A percentile compares a stretch with the other conserved stretches of the same genome.
Evolutionary conservation across 1,139 yeast genomes (phyloP).

Genomic region (Lodderomyces metapsilosis): DNA sequence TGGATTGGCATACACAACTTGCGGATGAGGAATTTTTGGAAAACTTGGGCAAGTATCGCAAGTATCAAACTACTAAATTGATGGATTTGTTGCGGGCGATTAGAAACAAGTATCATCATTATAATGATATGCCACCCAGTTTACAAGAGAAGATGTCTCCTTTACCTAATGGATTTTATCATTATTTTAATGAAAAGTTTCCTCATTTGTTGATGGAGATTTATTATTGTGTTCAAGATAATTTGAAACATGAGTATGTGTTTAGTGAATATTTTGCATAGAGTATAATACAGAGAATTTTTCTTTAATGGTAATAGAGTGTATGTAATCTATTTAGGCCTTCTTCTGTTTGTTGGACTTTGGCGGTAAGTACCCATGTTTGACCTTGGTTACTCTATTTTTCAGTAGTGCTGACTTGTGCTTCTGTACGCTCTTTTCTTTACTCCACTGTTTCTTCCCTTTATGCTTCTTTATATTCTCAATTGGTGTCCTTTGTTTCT

Average conservation of each 20-base stretch:
- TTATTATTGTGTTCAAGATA: slow-evolving; percentile 60
- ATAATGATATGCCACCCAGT: slow-evolving; percentile 75
- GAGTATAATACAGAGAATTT: background rate
- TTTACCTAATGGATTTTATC: slow-evolving; percentile 79
- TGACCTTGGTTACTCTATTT: slow-evolving; percentile 3
- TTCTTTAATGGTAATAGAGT: background rate
- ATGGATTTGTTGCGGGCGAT: slow-evolving; percentile 87
- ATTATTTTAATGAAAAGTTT: slow-evolving; percentile 69
- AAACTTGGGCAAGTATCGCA: slow-evolving; percentile 86
- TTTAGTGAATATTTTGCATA: slow-evolving; percentile 25
- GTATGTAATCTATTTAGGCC: background rate
- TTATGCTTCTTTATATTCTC: slow-evolving; percentile 5
- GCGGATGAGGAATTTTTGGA: slow-evolving; percentile 64
- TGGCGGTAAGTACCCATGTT: background rate
- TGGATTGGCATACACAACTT: slow-evolving; percentile 79
- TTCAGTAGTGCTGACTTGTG: background rate
- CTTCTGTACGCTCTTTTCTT: no score
- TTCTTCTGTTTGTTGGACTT: background rate
- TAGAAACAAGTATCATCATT: slow-evolving; percentile 91
- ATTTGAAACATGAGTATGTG: slow-evolving; percentile 60
- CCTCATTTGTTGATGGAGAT: slow-evolving; percentile 78
- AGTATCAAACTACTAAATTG: slow-evolving; percentile 73
- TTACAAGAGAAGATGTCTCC: slow-evolving; percentile 67
- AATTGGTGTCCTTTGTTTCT: slow-evolving; percentile 1
- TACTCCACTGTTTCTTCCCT: no score